phyloP scores from a whole-genome alignment of 305 asterid genomes.

The Vinca major region DNA sequence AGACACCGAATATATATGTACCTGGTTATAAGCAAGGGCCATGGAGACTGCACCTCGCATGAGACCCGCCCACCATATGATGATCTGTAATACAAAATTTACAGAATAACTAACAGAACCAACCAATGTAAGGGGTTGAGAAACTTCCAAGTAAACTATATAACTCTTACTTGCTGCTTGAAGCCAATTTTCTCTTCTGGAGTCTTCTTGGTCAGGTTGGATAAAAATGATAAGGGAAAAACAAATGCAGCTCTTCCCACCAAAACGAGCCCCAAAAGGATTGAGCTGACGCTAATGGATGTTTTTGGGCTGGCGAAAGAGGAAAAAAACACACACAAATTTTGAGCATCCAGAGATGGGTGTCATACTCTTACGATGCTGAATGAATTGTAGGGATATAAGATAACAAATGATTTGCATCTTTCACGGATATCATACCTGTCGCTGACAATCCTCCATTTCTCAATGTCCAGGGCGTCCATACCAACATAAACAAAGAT shows the following conservation, averaged over 20 bases:
- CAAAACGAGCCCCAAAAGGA: slow-evolving; percentile 70
- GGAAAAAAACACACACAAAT: not conserved
- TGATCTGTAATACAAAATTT: slow-evolving; percentile 36
- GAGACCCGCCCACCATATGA: slow-evolving; percentile 97
- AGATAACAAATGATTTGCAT: not conserved
- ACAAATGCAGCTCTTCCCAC: slow-evolving; percentile 88
- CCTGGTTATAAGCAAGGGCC: slow-evolving; percentile 98
- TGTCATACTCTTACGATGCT: too few relatives aligned
- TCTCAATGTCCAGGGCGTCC: slow-evolving; percentile 95
- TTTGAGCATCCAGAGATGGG: not conserved
- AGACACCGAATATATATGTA: slow-evolving; percentile 5
- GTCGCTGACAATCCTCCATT: slow-evolving; percentile 75
- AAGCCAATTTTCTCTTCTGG: slow-evolving; percentile 49
- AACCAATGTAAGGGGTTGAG: not conserved
- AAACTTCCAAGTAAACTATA: slow-evolving; percentile 8
- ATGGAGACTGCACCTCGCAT: slow-evolving; percentile 95
- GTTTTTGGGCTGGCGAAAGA: slow-evolving; percentile 50
- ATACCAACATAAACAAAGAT: slow-evolving; percentile 91
- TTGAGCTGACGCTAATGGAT: slow-evolving; percentile 57
- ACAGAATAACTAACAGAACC: not conserved
- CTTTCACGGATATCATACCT: slow-evolving; percentile 37
- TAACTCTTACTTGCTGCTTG: slow-evolving; percentile 60
- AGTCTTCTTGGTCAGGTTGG: slow-evolving; percentile 68
- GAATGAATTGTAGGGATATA: not conserved
- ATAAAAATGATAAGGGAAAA: slow-evolving; percentile 69